A percentile compares a stretch with the other conserved stretches of the same genome.
Evolutionary conservation across 2,329 filamentous ascomycete species (phyloP).

Genomic region (Pyricularia pennisetigena): DNA sequence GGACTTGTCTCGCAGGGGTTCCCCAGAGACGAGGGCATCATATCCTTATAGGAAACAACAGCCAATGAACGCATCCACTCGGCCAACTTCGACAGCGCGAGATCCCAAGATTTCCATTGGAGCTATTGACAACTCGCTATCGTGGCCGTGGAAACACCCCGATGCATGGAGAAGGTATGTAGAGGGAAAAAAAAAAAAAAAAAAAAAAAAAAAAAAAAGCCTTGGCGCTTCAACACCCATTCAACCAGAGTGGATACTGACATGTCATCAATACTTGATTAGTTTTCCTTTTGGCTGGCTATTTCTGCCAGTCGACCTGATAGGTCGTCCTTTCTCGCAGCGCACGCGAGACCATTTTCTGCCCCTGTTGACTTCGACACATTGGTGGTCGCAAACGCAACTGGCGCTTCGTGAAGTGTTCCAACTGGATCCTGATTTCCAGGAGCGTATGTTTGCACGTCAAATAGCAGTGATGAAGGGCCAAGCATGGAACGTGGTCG

Average conservation of each 20-base stretch:
- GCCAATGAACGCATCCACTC: conserved; percentile 68
- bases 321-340: conserved; percentile 91
- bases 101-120: conserved; percentile 65
- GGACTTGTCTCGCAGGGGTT: conserved; percentile 32
- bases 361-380: conserved; percentile 85
- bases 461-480: conserved; percentile 99
- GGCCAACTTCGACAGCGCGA: conserved; percentile 28
- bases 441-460: conserved; percentile 97
- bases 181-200: no score
- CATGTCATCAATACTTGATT: conserved; percentile 8
- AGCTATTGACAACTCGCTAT: conserved; percentile 95
- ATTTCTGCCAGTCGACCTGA: conserved; percentile 91
- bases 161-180: conserved; percentile 64
- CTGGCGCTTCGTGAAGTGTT: conserved; percentile 79
- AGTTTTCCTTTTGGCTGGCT: conserved; percentile 98
- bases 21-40: conserved; percentile 31
- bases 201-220: neutral
- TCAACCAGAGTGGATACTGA: neutral
- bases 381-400: conserved; percentile 96
- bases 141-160: conserved; percentile 98
- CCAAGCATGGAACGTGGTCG: conserved; percentile 98
- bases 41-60: conserved; percentile 70
- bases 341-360: conserved; percentile 91
- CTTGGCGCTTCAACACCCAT: neutral
- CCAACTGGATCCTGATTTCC: conserved; percentile 87